phyloP scores from a whole-genome alignment of 2,329 filamentous ascomycete species.

The Ilyonectria sp. region DNA sequence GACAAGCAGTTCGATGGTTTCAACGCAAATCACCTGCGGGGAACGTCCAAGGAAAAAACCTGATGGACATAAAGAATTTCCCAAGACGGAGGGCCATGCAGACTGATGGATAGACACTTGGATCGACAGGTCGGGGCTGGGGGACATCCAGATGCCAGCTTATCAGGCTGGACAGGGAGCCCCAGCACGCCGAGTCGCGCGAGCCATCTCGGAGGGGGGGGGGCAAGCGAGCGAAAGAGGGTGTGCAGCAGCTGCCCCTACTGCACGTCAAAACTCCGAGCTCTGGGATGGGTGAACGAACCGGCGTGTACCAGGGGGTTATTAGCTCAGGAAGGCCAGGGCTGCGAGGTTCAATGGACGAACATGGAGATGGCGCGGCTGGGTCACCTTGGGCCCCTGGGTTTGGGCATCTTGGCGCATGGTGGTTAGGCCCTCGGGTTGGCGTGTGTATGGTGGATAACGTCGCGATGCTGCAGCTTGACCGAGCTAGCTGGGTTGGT shows the following conservation, averaged over 20 bases:
- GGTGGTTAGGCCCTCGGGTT: not conserved
- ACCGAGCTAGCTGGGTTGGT: not conserved
- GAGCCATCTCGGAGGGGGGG: not conserved
- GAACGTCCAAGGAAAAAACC: slow-evolving; percentile 1
- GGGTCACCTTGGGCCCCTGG: not conserved
- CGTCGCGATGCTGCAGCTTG: too few species aligned
- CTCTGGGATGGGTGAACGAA: slow-evolving; percentile 15
- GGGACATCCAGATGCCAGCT: slow-evolving; percentile 13
- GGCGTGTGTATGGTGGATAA: too few species aligned
- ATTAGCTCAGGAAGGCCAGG: not conserved
- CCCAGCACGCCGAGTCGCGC: slow-evolving; percentile 1
- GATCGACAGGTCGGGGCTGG: not conserved
- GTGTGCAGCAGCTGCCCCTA: slow-evolving; percentile 10
- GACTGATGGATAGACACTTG: slow-evolving; percentile 16
- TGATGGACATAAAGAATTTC: not conserved
- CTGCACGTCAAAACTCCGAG: slow-evolving; percentile 13
- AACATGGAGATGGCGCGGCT: not conserved
- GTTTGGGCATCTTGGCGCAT: not conserved
- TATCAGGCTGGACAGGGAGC: slow-evolving; percentile 20
- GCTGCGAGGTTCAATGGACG: not conserved
- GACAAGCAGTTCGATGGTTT: not conserved
- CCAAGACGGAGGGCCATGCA: not conserved
- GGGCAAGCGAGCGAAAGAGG: not conserved
- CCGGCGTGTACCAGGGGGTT: slow-evolving; percentile 6
- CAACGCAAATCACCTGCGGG: not conserved